These are phyloP conservation scores for Pythium vanterpoolii DNA, from an alignment of 352 stramenopile genomes.

Conservation along the genomic window DNA sequence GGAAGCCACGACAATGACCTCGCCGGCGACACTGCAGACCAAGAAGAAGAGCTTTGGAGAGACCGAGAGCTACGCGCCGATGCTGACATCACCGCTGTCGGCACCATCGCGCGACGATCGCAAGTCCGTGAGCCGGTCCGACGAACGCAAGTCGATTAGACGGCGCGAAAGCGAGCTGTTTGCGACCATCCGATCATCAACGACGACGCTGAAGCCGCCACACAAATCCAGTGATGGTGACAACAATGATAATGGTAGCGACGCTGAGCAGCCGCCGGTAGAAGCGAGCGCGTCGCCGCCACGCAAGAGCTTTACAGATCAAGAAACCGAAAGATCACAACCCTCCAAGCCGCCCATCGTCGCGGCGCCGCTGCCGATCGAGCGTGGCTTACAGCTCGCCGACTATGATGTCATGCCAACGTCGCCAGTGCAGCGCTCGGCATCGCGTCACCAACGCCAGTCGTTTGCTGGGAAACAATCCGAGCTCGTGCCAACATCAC, in stretches of 20 bases:
- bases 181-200: not conserved
- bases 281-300: not conserved
- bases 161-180: not conserved
- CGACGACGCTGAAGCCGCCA: not conserved
- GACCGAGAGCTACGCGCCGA: not conserved
- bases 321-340: not conserved
- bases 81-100: conserved; percentile 4
- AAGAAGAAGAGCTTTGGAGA: not conserved
- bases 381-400: not conserved
- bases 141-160: not conserved
- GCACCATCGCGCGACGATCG: not conserved
- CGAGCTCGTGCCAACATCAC: not conserved
- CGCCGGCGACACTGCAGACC: not conserved
- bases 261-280: not conserved
- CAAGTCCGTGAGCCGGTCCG: no score
- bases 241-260: not conserved
- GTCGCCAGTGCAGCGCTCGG: not conserved
- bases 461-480: not conserved
- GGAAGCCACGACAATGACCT: not conserved
- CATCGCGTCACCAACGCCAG: not conserved
- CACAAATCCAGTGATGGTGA: not conserved
- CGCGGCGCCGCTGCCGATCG: not conserved
- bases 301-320: not conserved
- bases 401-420: not conserved
- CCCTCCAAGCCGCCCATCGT: not conserved